Evolutionary conservation across 2,329 filamentous ascomycete genomes (phyloP).

Genomic region (Keithomyces neogunnii): DNA sequence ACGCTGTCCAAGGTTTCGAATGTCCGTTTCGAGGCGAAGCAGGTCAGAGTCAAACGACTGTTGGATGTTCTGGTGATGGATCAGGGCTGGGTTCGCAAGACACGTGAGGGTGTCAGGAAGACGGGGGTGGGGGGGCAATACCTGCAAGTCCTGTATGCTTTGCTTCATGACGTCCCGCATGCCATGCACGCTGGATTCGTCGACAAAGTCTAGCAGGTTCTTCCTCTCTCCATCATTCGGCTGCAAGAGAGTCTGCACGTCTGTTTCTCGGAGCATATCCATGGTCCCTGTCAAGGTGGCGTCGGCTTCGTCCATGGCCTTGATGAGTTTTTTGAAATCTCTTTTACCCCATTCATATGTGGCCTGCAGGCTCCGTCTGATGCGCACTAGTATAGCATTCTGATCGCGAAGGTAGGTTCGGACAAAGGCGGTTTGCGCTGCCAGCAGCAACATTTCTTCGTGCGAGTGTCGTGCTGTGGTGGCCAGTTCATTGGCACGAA

Average conservation of each 20-base stretch:
- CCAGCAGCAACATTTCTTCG: slow-evolving; percentile 69
- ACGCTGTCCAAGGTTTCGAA: slow-evolving; percentile 55
- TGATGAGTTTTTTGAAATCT: slow-evolving; percentile 54
- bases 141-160: slow-evolving; percentile 63
- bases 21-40: slow-evolving; percentile 64
- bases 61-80: slow-evolving; percentile 43
- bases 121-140: slow-evolving; percentile 18
- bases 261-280: slow-evolving; percentile 52
- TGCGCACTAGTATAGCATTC: slow-evolving; percentile 39
- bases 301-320: slow-evolving; percentile 58
- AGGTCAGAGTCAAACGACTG: slow-evolving; percentile 71
- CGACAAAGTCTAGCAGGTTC: slow-evolving; percentile 67
- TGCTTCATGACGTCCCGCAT: slow-evolving; percentile 60
- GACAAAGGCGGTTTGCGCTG: slow-evolving; percentile 61
- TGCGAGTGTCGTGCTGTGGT: slow-evolving; percentile 65
- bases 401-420: slow-evolving; percentile 52
- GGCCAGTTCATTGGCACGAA: slow-evolving; percentile 80
- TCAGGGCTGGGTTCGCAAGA: background rate
- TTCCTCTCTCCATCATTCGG: slow-evolving; percentile 49
- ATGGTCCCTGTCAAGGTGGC: slow-evolving; percentile 58
- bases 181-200: slow-evolving; percentile 58
- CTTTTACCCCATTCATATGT: slow-evolving; percentile 50
- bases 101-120: slow-evolving; percentile 4
- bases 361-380: slow-evolving; percentile 42
- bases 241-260: slow-evolving; percentile 56